Evolutionary conservation across 495 filamentous ascomycete species (phyloP), one percentile per base, ranked within the genome.

Genomic region (Thermothielavioides terrestris): DNA sequence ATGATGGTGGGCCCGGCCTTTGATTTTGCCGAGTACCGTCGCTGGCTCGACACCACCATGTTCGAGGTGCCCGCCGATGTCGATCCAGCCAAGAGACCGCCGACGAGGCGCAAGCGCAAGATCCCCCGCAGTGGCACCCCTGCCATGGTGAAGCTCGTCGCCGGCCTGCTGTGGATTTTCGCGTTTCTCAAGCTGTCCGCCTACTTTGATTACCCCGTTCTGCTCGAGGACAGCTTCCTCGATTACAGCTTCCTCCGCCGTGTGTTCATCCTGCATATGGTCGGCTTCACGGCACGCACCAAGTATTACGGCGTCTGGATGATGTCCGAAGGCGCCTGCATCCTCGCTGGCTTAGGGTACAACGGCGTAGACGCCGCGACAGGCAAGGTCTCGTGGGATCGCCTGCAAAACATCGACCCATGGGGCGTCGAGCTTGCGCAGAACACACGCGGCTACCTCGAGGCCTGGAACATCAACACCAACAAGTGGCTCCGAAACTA

Each of bases 241-340:
- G 60, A 75, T 1, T 84, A 83, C 62, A 73, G 77, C 42, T 81
- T 97, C 62, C 56, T 83, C 22, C 75, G 79, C 41, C 80, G 92
- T 30, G 69, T 94, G 25, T 85, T 82, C 66, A 71, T 83, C 51
- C 69, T 96, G 17, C 79, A 96, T 60, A 85, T 92, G 80, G 74
- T 95, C 26, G 82, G 82, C 22, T 76, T 97, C 50, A 81, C 85
- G 4, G 75, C 84, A 6, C 83, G 92, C 17, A 76, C 82, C 28
- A 97, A 97, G 67, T 98, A 94, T 69, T 98, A 97, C 58, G 92
- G 90, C 32, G 89, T 92, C 1, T 98, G 92, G 92, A 79, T 77
- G 41, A 68, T 98, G 53, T 89, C 91, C 2, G 92, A 98, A 67
- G 92, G 92, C 38, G 83, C 92, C 35, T 98, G 91, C 63, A 96